Base-by-base conservation (phyloP, 2,329 filamentous ascomycete species). In the Endoconidiophora polonica region DNA sequence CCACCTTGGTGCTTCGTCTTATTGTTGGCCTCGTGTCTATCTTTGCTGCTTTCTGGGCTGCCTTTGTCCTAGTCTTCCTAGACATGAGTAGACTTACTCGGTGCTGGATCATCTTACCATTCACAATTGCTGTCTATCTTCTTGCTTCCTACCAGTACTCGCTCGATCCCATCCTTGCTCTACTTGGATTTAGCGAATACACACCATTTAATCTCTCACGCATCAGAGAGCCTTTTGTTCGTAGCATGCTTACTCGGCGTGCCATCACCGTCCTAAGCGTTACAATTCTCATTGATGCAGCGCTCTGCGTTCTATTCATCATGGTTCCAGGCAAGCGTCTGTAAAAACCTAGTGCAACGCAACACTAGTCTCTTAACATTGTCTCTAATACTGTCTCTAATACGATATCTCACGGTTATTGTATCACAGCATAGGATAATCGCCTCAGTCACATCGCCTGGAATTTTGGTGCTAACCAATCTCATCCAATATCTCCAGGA, bases 141-240 rank as follows among this genome's bases (percentile, higher is more conserved):
- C 76, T 94, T 33, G 77, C 83, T 24, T 91, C 88, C 2, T 94
- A 96, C 60, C 90, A 96, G 64, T 98, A 96, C 67, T 87, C 86
- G 56, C 77, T 98, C 47, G 91, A 98, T 59, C 90, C 93, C 0
- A 70, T 94, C 55, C 78, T 96, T 63, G 91, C 87, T 3, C 73
- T 96, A 18, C 64, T 84, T n/a, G 88, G 90, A 36, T 82, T 81
- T 63, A 95, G 88, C 68, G 93, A 98, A 68, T 95, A 96, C 67
- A 95, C 90, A 0, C 87, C 94, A 46, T 88, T 95, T 72, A 84
- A 81, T 64, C 95, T 93, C 69, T 83, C 84, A 22, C 76, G 78
- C 39, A 86, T 96, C 55, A 79, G 84, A 50, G 91, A 98, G 65
- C 85, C 87, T 0, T 98, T 91, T 61, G 83, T 98, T 50, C 82